Conservation (phyloP, 495 filamentous ascomycete species). For the Elaphomyces granulatus region DNA sequence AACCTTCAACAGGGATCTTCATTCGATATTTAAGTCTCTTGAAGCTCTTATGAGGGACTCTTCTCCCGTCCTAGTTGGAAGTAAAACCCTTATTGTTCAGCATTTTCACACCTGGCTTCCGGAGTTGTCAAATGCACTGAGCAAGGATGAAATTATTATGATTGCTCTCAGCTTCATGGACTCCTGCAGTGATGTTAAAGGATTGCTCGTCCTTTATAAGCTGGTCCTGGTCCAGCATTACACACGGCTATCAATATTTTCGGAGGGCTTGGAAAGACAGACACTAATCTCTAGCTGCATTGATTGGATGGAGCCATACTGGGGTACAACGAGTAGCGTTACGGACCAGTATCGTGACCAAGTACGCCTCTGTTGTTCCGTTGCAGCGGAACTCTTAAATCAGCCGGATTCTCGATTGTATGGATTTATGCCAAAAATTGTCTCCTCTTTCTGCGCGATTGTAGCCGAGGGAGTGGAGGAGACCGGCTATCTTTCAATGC, state of each 20-base stretch:
- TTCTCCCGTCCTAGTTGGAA: conserved; percentile 75
- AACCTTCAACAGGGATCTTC: conserved; percentile 70
- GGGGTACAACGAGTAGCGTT: conserved; percentile 60
- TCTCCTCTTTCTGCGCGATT: conserved; percentile 75
- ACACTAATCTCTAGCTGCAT: conserved; percentile 69
- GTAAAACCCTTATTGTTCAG: conserved; percentile 88
- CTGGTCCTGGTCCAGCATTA: conserved; percentile 85
- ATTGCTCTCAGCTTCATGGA: conserved; percentile 90
- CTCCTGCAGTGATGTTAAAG: conserved; percentile 73
- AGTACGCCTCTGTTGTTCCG: conserved; percentile 79
- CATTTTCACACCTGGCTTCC: conserved; percentile 96
- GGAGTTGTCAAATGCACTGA: conserved; percentile 62
- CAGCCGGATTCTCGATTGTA: conserved; percentile 69
- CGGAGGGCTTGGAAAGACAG: conserved; percentile 54
- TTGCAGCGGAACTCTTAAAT: conserved; percentile 68
- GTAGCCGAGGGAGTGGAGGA: conserved; percentile 45
- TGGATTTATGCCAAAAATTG: conserved; percentile 77
- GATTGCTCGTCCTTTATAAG: conserved; percentile 90
- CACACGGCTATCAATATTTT: conserved; percentile 64
- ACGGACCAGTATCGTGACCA: conserved; percentile 85
- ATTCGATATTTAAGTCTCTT: conserved; percentile 76
- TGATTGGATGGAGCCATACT: conserved; percentile 85
- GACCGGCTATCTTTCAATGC: conserved; percentile 59
- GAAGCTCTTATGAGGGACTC: conserved; percentile 78
- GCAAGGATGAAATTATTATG: conserved; percentile 71